Evolutionary conservation across 805 yeast genomes (phyloP), one percentile per base, ranked within the genome.

Genomic region (Candida orba): DNA sequence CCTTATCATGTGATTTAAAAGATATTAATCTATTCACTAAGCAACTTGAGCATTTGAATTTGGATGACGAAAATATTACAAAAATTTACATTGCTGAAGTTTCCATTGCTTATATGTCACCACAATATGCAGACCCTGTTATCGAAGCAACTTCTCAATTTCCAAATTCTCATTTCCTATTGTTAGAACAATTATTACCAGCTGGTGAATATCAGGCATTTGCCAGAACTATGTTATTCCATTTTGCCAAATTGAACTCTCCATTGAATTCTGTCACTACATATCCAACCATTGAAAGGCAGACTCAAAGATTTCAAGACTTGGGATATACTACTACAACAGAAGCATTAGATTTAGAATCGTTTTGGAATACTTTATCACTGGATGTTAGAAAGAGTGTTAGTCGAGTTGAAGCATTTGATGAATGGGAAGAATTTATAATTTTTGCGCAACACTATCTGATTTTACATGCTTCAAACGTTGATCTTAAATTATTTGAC

Each of bases 341-440:
- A 1, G 81, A 78, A 47, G 69, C 76, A 3, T 62, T 66, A 29
- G 77, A 82, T 54, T 63, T 86, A 51, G 67, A 72, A 43, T 73
- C 73, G 29, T 73, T 75, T 49, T 86, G 95, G 95, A 55, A 63
- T 8, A 58, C 71, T 18, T 63, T 80, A 2, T 58, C 68, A 5
- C 48, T 48, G 3, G 65, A 64, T 1, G 55, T 64, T 6, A 76
- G 73, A 51, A 36, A 43, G 0, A 58, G 61, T 34, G 70, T 86
- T 8, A 67, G 66, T 15, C 38, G 55, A 1, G 68, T 83, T 18
- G 95, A 85, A 57, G 75, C 76, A 4, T 86, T 85, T 60, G 95
- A 86, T 59, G 95, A 86, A 62, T 75, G 85, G 77, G 95, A 85
- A 62, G 95, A 85, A 60, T 84, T 85, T 49, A 71, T 79, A 25